Conservation (phyloP, 345 rosid species). For the Zanthoxylum bungeanum region DNA sequence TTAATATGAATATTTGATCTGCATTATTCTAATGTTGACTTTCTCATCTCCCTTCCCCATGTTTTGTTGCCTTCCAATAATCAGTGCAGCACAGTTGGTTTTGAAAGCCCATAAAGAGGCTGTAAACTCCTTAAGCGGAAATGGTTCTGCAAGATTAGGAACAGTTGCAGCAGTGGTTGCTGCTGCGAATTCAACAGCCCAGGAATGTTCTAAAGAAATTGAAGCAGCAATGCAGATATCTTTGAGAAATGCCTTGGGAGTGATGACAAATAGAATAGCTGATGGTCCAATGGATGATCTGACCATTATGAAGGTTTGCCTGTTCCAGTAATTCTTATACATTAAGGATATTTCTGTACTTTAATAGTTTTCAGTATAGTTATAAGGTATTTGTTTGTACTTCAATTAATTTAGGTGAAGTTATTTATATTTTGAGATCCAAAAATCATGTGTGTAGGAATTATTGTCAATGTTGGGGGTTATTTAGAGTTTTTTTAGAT, state of each 20-base stretch:
- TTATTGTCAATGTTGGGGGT: not conserved
- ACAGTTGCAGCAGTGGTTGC: conserved; percentile 95
- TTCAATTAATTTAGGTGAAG: not conserved
- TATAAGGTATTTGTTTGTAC: not conserved
- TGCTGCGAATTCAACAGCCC: conserved; percentile 96
- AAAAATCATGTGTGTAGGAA: not conserved
- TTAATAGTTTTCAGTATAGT: not conserved
- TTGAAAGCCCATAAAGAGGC: conserved; percentile 96
- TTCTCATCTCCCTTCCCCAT: not conserved
- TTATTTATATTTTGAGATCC: not conserved
- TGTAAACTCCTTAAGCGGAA: conserved; percentile 88
- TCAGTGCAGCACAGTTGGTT: conserved; percentile 89
- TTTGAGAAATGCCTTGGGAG: conserved; percentile 83
- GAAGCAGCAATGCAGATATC: conserved; percentile 98
- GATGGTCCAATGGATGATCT: conserved; percentile 96
- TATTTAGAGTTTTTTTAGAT: not conserved
- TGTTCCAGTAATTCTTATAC: not conserved
- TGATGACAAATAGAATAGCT: conserved; percentile 45
- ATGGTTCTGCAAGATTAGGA: conserved; percentile 83
- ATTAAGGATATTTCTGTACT: not conserved
- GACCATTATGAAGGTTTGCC: conserved; percentile 82
- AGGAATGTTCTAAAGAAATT: conserved; percentile 93
- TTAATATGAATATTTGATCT: not conserved
- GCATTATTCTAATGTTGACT: not conserved
- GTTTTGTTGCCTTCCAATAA: conserved; percentile 15